A percentile compares a stretch with the other conserved stretches of the same genome.
Evolutionary conservation across 1,284 basidiomycete species (phyloP).

Genomic region (Puccinia hordei): DNA sequence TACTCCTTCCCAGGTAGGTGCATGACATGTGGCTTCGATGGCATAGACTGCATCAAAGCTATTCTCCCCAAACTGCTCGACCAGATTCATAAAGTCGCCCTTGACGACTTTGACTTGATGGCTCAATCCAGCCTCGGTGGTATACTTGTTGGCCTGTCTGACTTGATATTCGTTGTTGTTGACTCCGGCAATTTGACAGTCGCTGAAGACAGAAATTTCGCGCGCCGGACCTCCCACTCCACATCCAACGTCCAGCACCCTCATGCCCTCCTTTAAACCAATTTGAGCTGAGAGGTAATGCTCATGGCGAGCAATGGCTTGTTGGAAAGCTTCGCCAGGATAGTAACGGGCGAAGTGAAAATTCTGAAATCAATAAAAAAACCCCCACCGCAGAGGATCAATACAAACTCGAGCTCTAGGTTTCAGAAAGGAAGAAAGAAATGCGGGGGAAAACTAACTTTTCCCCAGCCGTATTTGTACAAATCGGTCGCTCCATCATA

Average conservation of each 20-base stretch:
- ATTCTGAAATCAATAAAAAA: slow-evolving; percentile 54
- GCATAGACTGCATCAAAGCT: slow-evolving; percentile 98
- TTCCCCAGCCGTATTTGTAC: slow-evolving; percentile 79
- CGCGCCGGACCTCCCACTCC: slow-evolving; percentile 96
- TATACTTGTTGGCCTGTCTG: slow-evolving; percentile 79
- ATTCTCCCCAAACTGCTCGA: slow-evolving; percentile 87
- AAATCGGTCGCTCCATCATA: slow-evolving; percentile 70
- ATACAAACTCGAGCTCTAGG: too few species aligned
- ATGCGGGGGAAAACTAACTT: slow-evolving; percentile 28
- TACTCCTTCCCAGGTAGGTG: slow-evolving; percentile 40
- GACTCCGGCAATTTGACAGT: slow-evolving; percentile 80
- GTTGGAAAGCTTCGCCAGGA: slow-evolving; percentile 59
- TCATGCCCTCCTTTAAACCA: slow-evolving; percentile 81
- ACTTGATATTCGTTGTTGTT: slow-evolving; percentile 99
- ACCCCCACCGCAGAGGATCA: too few species aligned
- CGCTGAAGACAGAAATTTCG: slow-evolving; percentile 89
- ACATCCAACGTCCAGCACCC: slow-evolving; percentile 95
- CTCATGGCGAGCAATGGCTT: slow-evolving; percentile 83
- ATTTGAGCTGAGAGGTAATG: slow-evolving; percentile 92
- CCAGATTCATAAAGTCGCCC: slow-evolving; percentile 95
- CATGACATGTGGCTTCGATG: slow-evolving; percentile 79
- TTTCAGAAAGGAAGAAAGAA: too few species aligned
- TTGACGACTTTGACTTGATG: slow-evolving; percentile 78
- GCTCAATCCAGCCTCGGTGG: slow-evolving; percentile 74
- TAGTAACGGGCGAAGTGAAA: slow-evolving; percentile 61